Evolutionary conservation across 306 rosid genomes (phyloP).

Genomic region (Prosopis cineraria): DNA sequence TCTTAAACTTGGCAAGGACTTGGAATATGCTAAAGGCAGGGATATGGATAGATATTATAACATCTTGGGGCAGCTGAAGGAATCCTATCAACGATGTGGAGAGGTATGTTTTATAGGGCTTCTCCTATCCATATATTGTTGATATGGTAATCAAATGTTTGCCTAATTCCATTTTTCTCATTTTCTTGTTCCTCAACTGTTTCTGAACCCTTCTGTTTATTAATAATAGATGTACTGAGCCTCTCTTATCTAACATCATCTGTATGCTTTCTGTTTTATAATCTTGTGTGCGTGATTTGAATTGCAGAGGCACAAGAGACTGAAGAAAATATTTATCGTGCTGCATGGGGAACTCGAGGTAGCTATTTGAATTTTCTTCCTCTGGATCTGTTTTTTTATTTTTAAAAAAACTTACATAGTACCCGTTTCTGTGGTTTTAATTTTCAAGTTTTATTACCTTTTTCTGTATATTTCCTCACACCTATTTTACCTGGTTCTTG

Average conservation of each 20-base stretch:
- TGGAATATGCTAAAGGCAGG: conserved; percentile 59
- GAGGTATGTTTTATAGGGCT: conserved; percentile 47
- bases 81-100: conserved; percentile 71
- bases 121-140: conserved; percentile 21
- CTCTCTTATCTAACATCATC: not conserved
- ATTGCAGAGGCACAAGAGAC: conserved; percentile 88
- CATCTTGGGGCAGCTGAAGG: conserved; percentile 63
- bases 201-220: conserved; percentile 6
- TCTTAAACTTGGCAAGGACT: conserved; percentile 66
- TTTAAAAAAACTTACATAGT: not conserved
- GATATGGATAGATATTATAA: conserved; percentile 60
- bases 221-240: not conserved
- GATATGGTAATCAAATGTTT: conserved; percentile 24
- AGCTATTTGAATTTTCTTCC: conserved; percentile 33
- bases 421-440: not conserved
- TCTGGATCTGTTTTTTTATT: not conserved
- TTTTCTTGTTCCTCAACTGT: conserved; percentile 23
- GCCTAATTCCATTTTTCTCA: not conserved
- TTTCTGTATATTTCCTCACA: conserved; percentile 19
- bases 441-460: not conserved
- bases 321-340: conserved; percentile 86
- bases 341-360: conserved; percentile 87
- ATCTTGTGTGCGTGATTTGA: conserved; percentile 27
- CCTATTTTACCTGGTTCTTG: conserved; percentile 33
- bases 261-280: conserved; percentile 17